Evolutionary conservation across 192 early-diverging fungal species (phyloP).

Genomic region (Backusella westeae): DNA sequence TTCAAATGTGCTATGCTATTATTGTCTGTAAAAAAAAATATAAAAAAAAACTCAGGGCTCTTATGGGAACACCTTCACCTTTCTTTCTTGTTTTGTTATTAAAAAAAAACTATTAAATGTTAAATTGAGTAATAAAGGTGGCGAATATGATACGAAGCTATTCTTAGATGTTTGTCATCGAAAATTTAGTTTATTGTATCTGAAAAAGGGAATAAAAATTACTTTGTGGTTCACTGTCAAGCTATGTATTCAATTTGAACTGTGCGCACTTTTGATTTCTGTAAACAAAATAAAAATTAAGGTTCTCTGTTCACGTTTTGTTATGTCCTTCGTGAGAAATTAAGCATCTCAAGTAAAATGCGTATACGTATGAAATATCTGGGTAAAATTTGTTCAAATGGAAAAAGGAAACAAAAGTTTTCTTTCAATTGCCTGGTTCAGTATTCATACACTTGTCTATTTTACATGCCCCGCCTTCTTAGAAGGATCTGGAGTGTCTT

Average conservation of each 20-base stretch:
- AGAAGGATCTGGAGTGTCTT: not conserved
- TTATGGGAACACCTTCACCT: not conserved
- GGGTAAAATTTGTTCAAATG: not conserved
- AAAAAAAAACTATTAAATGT: not conserved
- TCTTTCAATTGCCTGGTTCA: too few species aligned
- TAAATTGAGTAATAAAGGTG: not conserved
- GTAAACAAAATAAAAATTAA: not conserved
- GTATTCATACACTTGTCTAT: not conserved
- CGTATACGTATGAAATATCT: not conserved
- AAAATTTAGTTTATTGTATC: not conserved
- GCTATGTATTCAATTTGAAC: not conserved
- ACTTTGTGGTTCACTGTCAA: not conserved
- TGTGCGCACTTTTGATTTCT: not conserved
- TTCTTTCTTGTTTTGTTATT: not conserved
- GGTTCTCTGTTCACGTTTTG: not conserved
- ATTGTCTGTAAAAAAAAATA: not conserved
- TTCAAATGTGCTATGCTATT: not conserved
- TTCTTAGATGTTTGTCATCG: not conserved
- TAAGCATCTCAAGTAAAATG: not conserved
- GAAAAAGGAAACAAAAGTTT: too few species aligned
- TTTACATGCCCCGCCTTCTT: not conserved
- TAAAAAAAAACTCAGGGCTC: not conserved
- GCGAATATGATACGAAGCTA: not conserved
- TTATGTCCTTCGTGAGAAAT: not conserved
- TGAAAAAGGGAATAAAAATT: not conserved